Conservation (phyloP, 495 filamentous ascomycete species). For the Hapsidospora chrysogenum region DNA sequence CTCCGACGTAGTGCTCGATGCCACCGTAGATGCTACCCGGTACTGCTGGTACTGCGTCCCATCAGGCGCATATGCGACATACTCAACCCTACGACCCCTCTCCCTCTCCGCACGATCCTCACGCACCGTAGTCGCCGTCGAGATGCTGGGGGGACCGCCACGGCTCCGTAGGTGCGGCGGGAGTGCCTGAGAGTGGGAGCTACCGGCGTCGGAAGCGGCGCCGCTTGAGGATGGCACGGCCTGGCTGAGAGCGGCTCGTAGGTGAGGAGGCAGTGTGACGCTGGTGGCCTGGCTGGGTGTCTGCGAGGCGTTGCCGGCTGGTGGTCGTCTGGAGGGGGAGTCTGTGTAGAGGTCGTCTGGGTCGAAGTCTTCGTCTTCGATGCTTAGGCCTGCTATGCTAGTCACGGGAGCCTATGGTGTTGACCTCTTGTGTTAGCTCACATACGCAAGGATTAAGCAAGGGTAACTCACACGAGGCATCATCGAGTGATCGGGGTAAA, state of each 20-base stretch:
- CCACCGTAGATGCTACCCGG: background rate
- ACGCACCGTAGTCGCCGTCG: slow-evolving; percentile 1
- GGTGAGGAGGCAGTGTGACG: background rate
- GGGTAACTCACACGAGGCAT: background rate
- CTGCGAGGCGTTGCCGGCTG: background rate
- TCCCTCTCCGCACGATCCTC: background rate
- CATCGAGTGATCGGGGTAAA: background rate
- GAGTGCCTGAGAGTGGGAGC: background rate
- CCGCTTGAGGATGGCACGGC: background rate
- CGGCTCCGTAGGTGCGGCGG: background rate
- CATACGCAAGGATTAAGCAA: background rate
- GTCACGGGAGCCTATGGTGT: background rate
- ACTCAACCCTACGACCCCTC: background rate
- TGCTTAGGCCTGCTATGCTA: background rate
- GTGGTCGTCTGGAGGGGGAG: background rate
- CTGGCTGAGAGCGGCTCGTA: background rate
- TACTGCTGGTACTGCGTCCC: background rate
- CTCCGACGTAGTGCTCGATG: background rate
- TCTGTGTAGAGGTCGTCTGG: background rate
- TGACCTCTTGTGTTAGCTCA: no score
- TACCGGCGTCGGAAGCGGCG: no score
- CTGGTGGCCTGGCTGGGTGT: background rate
- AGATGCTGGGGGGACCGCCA: background rate
- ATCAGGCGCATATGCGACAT: background rate
- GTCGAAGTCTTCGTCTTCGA: background rate